Evolutionary conservation across 306 rosid species (phyloP), one percentile per base, ranked within the genome.

Genomic region (Begonia loranthoides): DNA sequence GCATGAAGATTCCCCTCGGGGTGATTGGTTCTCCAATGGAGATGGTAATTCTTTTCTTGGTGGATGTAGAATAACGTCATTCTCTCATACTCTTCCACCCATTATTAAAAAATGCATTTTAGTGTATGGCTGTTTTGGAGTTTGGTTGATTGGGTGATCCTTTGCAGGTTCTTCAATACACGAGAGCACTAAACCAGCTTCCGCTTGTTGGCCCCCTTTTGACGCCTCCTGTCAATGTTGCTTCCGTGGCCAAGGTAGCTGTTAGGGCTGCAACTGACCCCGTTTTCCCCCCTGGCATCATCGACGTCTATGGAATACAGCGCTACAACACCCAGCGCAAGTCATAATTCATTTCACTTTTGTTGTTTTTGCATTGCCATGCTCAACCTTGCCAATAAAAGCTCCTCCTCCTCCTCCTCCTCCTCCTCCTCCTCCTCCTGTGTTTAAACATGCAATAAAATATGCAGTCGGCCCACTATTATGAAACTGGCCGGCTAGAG

Each of bases 191-290:
- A 66, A 78, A 50, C 69, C 87, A 83, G 66, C 59, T 85, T 47
- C 97, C 97, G 12, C 75, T 90, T 14, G 66, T 90, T 16, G 97
- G 97, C 43, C 95, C 97, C 53, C 71, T 90, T 17, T 78, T 90
- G 56, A 73, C 80, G 50, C 94, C 97, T 54, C 97, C 97, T 9
- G 94, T 85, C 50, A 85, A 70, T 44, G 97, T 82, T 17, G 72
- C 81, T 22, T 64, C 79, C 1, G 85, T 90, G 62, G 87, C 95
- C 0, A 76, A 78, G 51, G 95, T 90, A 55, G 87, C 97, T 49
- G 87, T 90, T 55, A 83, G 94, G 76, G 97, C 90, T 53, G 97
- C 97, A 11, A 75, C 90, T 5, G 97, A 90, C 40, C 90, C 95
- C 0, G 95, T 90, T 59, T 90, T 90, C 55, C 97, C 97, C 19